These are phyloP conservation scores for Acrocalymma vagum DNA, from an alignment of 2,329 filamentous ascomycete species.

Conservation along the genomic window DNA sequence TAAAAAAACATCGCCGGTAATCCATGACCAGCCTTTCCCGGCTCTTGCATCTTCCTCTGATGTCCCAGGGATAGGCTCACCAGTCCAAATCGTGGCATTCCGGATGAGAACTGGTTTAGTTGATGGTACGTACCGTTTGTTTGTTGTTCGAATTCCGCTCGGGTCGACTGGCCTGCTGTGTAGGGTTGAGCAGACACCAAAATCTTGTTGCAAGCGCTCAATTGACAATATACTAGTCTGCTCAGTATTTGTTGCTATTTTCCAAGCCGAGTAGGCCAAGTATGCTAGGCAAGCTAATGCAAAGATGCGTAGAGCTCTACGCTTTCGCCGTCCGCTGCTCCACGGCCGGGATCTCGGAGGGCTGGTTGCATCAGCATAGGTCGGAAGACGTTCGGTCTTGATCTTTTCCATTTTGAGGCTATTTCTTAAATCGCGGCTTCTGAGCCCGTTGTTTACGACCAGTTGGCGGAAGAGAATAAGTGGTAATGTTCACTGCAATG, in stretches of 20 bases:
- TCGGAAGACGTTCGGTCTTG: constrained; percentile 23
- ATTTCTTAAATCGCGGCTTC: neutral
- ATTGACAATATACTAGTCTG: constrained; percentile 54
- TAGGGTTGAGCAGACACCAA: constrained; percentile 65
- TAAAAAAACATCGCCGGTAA: constrained; percentile 66
- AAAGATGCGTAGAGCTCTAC: constrained; percentile 25
- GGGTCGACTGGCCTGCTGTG: constrained; percentile 65
- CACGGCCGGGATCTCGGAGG: constrained; percentile 13
- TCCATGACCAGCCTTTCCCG: constrained; percentile 70
- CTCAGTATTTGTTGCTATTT: constrained; percentile 23
- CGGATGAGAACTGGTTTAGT: constrained; percentile 69
- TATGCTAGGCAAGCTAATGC: constrained; percentile 26
- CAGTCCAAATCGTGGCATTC: constrained; percentile 73
- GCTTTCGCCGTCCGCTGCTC: constrained; percentile 23
- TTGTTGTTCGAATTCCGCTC: constrained; percentile 64
- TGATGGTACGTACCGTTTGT: constrained; percentile 68
- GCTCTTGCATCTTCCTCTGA: constrained; percentile 62
- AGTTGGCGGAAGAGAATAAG: no score
- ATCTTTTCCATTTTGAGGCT: constrained; percentile 26
- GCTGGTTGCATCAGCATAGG: constrained; percentile 29
- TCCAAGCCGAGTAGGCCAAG: constrained; percentile 25
- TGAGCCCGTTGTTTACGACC: no score
- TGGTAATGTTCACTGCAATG: no score
- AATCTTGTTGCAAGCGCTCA: constrained; percentile 62
- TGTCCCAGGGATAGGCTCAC: constrained; percentile 65